These are phyloP conservation scores for Lasiosphaeriaceae sp. DNA, from an alignment of 495 filamentous ascomycete genomes.

Conservation along the genomic window DNA sequence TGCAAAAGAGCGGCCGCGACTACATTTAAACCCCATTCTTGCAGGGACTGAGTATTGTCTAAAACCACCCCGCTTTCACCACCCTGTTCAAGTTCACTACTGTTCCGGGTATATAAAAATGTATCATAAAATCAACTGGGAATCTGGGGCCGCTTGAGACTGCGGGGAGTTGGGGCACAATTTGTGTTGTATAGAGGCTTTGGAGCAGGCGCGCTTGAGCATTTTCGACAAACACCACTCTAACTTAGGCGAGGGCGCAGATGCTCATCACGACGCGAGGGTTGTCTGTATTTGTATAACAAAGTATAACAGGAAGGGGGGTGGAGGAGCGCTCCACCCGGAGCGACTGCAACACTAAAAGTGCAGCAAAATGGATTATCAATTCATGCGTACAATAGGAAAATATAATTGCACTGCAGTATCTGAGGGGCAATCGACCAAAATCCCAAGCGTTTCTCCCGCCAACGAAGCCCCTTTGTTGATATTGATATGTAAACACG, in stretches of 20 bases:
- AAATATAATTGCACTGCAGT: too few relatives aligned
- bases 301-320: too few relatives aligned
- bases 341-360: too few relatives aligned
- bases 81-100: slow-evolving; percentile 10
- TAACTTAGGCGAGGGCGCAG: slow-evolving; percentile 1
- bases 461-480: too few relatives aligned
- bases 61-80: neutral
- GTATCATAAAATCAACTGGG: slow-evolving; percentile 23
- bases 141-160: slow-evolving; percentile 8
- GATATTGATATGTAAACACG: too few relatives aligned
- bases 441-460: neutral
- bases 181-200: slow-evolving; percentile 14
- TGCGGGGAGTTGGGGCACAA: slow-evolving; percentile 15
- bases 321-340: too few relatives aligned
- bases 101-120: slow-evolving; percentile 6
- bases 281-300: neutral
- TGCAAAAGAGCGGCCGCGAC: slow-evolving; percentile 97
- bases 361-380: too few relatives aligned
- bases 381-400: too few relatives aligned
- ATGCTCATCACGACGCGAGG: neutral
- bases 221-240: slow-evolving; percentile 28
- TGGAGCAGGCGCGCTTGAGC: slow-evolving; percentile 20
- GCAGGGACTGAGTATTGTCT: neutral
- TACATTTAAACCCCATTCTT: slow-evolving; percentile 40
- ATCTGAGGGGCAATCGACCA: neutral